Base-by-base conservation (phyloP, 2,329 filamentous ascomycete species). In the Phaeophleospora eucalypticola region DNA sequence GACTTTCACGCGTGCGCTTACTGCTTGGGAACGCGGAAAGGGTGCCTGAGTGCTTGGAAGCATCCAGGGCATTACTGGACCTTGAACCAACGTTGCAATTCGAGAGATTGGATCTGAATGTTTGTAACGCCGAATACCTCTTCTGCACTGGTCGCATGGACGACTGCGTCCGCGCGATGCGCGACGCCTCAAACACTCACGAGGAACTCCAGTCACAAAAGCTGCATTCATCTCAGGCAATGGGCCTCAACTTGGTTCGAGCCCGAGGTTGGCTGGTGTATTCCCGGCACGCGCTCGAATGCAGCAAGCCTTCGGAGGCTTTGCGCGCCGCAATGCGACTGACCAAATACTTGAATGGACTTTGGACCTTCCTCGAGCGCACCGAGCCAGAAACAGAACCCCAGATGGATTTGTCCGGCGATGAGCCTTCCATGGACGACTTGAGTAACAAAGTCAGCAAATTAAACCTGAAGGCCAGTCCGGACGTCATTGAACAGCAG, bases 11-110 rank as follows among this genome's bases (percentile, higher is more conserved):
- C 6, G 77, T 82, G 52, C 80, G 82, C 58, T 70, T 81, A 36
- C 71, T 74, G 4, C 71, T 84, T 50, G 83, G 82, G 20, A 80
- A 83, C 56, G 77, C 77, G 40, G 77, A 76, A 36, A 79, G 78
- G 58, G 80, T 82, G 37, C 74, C 73, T 4, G 60, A 74, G 4
- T 65, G 76, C 2, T 73, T 96, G 14, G 73, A 76, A 1, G 75
- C 77, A 45, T 81, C 82, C 2, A 76, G 82, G 52, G 66, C 70
- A 16, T 74, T 77, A 41, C 54, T 76, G 4, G 59, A 63, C 9
- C 65, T 63, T 7, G 65, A 66, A 34, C 63, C 64, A 1, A 55
- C 73, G 2, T 71, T 74, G 2, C 65, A 68, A 8, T 66, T 76
- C 41, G 70, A 74, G 12, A 68, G 65, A 20, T 56, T 84, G 12